Evolutionary conservation across 2,329 filamentous ascomycete genomes (phyloP).

Genomic region (Colletotrichum magnum): DNA sequence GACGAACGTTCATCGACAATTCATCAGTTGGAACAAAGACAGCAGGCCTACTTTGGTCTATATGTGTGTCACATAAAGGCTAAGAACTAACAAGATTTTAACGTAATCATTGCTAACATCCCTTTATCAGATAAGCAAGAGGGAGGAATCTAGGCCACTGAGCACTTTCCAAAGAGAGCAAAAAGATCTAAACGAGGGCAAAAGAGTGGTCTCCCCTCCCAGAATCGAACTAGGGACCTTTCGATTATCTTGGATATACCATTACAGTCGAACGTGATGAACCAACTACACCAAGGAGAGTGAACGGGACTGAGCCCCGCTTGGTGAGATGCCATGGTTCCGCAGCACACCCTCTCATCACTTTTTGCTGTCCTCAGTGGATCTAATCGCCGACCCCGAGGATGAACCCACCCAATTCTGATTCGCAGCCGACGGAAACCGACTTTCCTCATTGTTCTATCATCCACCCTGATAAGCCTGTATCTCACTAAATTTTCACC

Average conservation of each 20-base stretch:
- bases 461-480: constrained; percentile 16
- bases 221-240: constrained; percentile 37
- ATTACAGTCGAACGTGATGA: constrained; percentile 41
- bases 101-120: too few relatives aligned
- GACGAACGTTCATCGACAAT: too few relatives aligned
- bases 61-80: too few relatives aligned
- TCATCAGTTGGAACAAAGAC: too few relatives aligned
- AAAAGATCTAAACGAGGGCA: neutral
- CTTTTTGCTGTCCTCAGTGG: too few relatives aligned
- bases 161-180: neutral
- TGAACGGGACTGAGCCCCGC: constrained; percentile 15
- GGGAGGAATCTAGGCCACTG: too few relatives aligned
- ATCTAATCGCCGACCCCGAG: too few relatives aligned
- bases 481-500: constrained; percentile 6
- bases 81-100: too few relatives aligned
- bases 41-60: too few relatives aligned
- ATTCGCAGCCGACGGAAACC: constrained; percentile 32
- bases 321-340: constrained; percentile 15
- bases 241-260: constrained; percentile 33
- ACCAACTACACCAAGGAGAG: constrained; percentile 40
- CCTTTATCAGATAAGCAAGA: too few relatives aligned
- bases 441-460: constrained; percentile 20
- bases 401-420: neutral
- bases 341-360: too few relatives aligned
- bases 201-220: constrained; percentile 19